Evolutionary conservation across 163 green algal species (phyloP), one percentile per base, ranked within the genome.

Genomic region (Chlorella variabilis): DNA sequence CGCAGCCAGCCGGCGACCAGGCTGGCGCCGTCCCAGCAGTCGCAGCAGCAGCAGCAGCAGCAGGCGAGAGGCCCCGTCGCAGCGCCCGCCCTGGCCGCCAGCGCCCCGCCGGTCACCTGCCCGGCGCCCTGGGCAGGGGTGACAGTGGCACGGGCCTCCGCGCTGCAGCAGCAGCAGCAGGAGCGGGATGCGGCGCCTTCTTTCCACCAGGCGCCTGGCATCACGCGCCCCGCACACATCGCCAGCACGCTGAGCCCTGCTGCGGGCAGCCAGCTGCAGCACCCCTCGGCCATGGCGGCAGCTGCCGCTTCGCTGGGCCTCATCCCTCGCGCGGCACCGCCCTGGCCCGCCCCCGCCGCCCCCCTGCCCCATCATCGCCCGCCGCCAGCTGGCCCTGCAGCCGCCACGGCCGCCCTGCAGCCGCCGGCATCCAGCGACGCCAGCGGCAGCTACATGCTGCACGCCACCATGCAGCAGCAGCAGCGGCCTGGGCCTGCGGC

Each of bases 201-300:
- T 21, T 21, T n/a, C 25, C 71, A 58, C 54, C 54, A 33, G 25
- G 51, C 71, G 20, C 54, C 41, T 7, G 31, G 25, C 71, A 79
- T 79, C 71, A 79, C 51, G 21, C 54, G 71, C 2, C 71, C 71
- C 11, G 71, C 56, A 0, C 71, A 79, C 36, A 29, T 79, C 17
- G 17, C 36, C 25, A 20, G 54, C 73, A 23, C 56, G 15, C 2
- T 59, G 17, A 18, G 13, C 17, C 33, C 39, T 1, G 36, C 36
- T 0, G 15, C 56, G 9, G 38, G n/a, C 29, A 7, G 29, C n/a
- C 70, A 66, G 48, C 70, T 80, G 54, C n/a, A 25, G 56, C 73
- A 54, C 21, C 36, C 65, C 9, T 8, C 34, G 3, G n/a, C 31
- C 6, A 3, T 42, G n/a, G 34, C 54, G 1, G 1, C 56, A 0